A percentile compares a stretch with the other conserved stretches of the same genome.
phyloP scores from a whole-genome alignment of 148 eudicot species.

The Rhododendron henanense region DNA sequence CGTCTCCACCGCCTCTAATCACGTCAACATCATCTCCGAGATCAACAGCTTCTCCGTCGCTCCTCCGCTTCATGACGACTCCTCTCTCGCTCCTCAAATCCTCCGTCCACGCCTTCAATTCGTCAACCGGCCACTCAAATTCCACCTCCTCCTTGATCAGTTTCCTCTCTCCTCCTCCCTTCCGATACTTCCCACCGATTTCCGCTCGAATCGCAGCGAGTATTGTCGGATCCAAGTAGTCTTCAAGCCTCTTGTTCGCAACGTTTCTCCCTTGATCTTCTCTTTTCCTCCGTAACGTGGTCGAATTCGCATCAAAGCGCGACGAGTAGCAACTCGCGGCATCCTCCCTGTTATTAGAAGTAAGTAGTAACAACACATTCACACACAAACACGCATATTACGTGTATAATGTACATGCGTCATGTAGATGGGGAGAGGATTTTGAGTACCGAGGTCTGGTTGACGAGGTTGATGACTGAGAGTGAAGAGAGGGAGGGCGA shows the following conservation, averaged over 20 bases:
- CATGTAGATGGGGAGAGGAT: background rate
- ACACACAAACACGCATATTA: too few species aligned
- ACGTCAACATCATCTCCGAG: background rate
- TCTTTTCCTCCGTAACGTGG: background rate
- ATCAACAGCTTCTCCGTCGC: background rate
- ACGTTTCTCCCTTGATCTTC: background rate
- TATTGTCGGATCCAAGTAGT: slow-evolving; percentile 19
- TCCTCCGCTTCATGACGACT: background rate
- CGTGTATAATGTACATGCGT: background rate
- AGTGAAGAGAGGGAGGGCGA: slow-evolving; percentile 16
- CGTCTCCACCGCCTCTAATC: background rate
- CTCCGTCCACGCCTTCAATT: slow-evolving; percentile 7
- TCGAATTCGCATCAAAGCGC: background rate
- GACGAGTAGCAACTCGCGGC: background rate
- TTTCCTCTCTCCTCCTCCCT: slow-evolving; percentile 1
- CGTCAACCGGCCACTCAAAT: slow-evolving; percentile 17
- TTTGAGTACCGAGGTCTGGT: slow-evolving; percentile 10
- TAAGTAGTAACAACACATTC: background rate
- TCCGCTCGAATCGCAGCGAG: slow-evolving; percentile 18
- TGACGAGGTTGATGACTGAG: background rate
- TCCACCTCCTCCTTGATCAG: background rate
- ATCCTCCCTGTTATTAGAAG: background rate
- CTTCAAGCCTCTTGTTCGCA: slow-evolving; percentile 15
- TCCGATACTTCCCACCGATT: background rate
- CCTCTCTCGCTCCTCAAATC: background rate